These are phyloP conservation scores for Eucalyptus regnans DNA, from an alignment of 345 rosid genomes.

Conservation along the genomic window DNA sequence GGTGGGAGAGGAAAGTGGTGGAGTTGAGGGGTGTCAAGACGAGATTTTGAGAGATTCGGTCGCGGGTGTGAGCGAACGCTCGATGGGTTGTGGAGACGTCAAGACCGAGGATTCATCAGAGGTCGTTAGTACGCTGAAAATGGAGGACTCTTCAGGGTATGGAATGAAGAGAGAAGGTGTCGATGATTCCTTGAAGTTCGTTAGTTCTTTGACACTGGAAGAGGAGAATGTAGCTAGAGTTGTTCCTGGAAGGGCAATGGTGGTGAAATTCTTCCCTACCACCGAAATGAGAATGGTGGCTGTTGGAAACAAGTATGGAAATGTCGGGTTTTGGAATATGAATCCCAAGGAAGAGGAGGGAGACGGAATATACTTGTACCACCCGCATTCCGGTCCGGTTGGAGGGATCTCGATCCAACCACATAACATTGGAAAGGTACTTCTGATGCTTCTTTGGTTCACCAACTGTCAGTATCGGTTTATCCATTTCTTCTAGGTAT, in stretches of 20 bases:
- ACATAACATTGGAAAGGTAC: conserved; percentile 52
- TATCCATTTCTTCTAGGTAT: background rate
- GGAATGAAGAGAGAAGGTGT: conserved; percentile 6
- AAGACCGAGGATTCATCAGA: background rate
- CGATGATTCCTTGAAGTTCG: conserved; percentile 11
- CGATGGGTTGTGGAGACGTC: background rate
- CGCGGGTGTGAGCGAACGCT: background rate
- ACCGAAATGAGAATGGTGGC: conserved; percentile 46
- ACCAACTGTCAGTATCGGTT: background rate
- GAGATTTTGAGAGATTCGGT: background rate
- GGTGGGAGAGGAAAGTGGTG: background rate
- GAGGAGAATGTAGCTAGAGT: conserved; percentile 54
- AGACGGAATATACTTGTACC: conserved; percentile 48
- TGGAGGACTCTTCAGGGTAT: background rate
- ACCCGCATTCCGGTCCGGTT: conserved; percentile 42
- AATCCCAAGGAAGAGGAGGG: conserved; percentile 19
- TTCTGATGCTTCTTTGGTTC: background rate
- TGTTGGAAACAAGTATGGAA: conserved; percentile 57
- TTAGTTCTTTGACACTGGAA: conserved; percentile 33
- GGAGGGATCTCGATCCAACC: conserved; percentile 54
- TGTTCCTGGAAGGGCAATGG: conserved; percentile 41
- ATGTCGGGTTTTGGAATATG: conserved; percentile 73
- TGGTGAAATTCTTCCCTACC: conserved; percentile 51
- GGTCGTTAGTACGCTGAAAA: background rate
- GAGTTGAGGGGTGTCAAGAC: background rate